A percentile compares a stretch with the other conserved stretches of the same genome.
phyloP scores from a whole-genome alignment of 1,284 basidiomycete species.

The Meira nashicola region DNA sequence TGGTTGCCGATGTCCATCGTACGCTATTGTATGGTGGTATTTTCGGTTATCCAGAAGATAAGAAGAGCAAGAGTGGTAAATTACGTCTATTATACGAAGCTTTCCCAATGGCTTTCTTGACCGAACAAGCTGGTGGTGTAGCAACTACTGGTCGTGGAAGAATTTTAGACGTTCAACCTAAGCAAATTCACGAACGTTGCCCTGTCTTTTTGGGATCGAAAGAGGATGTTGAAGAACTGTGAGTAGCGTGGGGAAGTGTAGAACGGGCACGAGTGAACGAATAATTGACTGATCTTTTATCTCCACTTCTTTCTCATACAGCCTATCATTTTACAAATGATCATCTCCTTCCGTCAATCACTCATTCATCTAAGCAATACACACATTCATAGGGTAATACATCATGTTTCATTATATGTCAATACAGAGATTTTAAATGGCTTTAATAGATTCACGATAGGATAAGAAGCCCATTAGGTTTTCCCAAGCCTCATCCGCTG shows the following conservation, averaged over 20 bases:
- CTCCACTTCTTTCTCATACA: background rate
- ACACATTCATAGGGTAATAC: background rate
- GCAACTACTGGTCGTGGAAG: conserved; percentile 89
- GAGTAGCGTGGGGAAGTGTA: background rate
- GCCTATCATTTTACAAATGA: conserved; percentile 6
- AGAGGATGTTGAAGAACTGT: conserved; percentile 80
- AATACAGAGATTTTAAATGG: background rate
- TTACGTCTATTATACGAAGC: conserved; percentile 92
- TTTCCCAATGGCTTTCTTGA: conserved; percentile 98
- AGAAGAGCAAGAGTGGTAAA: conserved; percentile 94
- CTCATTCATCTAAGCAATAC: background rate
- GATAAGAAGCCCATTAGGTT: conserved; percentile 84
- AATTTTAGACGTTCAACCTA: conserved; percentile 88
- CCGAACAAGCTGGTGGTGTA: conserved; percentile 90
- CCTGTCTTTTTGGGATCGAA: conserved; percentile 89
- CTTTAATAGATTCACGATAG: conserved; percentile 56
- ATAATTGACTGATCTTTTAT: background rate
- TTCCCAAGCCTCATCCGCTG: conserved; percentile 61
- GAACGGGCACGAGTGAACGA: background rate
- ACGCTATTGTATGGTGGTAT: conserved; percentile 97
- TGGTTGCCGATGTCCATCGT: conserved; percentile 97
- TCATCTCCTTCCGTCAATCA: background rate
- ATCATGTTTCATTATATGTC: too few relatives aligned
- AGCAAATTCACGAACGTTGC: conserved; percentile 83
- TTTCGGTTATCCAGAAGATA: conserved; percentile 96